These are phyloP conservation scores for Gnomoniopsis smithogilvyi DNA, from an alignment of 2,329 filamentous ascomycete species.

Conservation along the genomic window DNA sequence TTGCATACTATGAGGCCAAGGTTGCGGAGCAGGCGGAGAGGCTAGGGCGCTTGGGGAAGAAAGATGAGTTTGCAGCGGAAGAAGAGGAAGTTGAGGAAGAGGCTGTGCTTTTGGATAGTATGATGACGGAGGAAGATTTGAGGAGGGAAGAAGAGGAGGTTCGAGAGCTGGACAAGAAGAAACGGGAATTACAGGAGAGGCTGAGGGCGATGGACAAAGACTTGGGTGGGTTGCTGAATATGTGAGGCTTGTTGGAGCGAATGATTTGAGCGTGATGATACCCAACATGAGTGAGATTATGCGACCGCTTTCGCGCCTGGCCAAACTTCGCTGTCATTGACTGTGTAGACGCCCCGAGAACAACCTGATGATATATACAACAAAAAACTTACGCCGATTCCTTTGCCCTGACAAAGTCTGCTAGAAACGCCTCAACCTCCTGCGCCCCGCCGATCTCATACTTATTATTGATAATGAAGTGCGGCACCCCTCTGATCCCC, in stretches of 20 bases:
- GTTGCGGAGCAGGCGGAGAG: conserved; percentile 74
- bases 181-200: conserved; percentile 52
- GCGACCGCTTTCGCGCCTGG: neutral
- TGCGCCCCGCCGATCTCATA: conserved; percentile 70
- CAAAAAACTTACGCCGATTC: conserved; percentile 21
- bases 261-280: conserved; percentile 13
- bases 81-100: conserved; percentile 54
- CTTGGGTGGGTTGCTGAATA: conserved; percentile 49
- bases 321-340: neutral
- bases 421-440: conserved; percentile 63
- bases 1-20: conserved; percentile 75
- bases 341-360: neutral
- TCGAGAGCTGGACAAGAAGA: conserved; percentile 52
- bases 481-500: conserved; percentile 65
- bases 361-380: neutral
- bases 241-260: conserved; percentile 34
- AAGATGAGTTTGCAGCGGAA: conserved; percentile 53
- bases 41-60: conserved; percentile 69
- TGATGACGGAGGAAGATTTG: conserved; percentile 66
- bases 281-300: conserved; percentile 1
- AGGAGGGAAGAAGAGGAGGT: conserved; percentile 66
- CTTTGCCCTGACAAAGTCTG: conserved; percentile 57
- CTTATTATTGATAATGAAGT: conserved; percentile 68
- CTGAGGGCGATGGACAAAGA: conserved; percentile 54
- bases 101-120: conserved; percentile 36